Evolutionary conservation across 2,329 filamentous ascomycete species (phyloP).

Genomic region (Lithohypha guttulata): DNA sequence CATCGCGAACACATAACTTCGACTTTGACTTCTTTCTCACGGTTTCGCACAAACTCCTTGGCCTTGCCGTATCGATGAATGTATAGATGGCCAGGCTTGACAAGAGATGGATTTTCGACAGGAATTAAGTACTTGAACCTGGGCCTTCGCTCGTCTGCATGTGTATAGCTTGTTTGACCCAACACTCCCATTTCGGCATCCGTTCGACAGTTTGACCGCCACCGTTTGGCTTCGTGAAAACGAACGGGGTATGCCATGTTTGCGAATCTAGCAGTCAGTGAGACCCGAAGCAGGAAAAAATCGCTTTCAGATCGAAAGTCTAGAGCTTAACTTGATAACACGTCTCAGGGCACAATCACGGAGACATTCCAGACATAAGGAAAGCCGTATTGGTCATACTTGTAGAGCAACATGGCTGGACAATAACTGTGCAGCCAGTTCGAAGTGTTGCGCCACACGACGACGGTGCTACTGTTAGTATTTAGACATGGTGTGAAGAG

Average conservation of each 20-base stretch:
- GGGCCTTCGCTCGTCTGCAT: too few species aligned
- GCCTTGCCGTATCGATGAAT: background rate
- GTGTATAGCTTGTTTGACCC: too few species aligned
- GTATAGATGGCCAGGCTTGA: conserved; percentile 6
- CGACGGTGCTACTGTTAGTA: too few species aligned
- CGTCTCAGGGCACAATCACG: too few species aligned
- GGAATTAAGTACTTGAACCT: too few species aligned
- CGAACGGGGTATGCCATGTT: background rate
- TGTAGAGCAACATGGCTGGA: too few species aligned
- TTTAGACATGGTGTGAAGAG: background rate
- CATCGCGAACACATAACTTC: conserved; percentile 3
- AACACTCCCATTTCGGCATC: too few species aligned
- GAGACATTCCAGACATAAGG: too few species aligned
- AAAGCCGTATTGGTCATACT: too few species aligned
- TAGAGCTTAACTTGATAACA: too few species aligned
- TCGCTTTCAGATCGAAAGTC: background rate
- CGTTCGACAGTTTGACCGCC: background rate
- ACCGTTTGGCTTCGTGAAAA: conserved; percentile 5
- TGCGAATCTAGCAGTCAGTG: background rate
- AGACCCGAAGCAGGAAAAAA: background rate
- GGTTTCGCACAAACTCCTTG: conserved; percentile 4
- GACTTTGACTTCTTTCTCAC: background rate
- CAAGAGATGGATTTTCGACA: background rate
- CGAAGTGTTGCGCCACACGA: too few species aligned
- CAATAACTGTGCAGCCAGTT: too few species aligned